These are phyloP conservation scores for Trypanosoma avium DNA, from an alignment of 208 protist genomes.

Conservation along the genomic window DNA sequence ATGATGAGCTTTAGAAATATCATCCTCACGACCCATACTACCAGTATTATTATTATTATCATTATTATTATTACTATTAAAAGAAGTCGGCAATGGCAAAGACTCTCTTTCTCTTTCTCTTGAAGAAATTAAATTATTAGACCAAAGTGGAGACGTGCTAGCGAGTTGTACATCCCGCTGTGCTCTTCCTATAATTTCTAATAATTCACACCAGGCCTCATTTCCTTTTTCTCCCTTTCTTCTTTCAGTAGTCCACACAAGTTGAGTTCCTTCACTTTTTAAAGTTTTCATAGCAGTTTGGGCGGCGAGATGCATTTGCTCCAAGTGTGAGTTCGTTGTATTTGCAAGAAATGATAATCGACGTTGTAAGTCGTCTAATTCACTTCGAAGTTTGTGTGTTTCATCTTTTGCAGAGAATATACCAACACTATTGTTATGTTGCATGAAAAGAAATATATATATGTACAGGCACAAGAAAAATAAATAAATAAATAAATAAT, in stretches of 20 bases:
- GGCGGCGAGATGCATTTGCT: slow-evolving; percentile 12
- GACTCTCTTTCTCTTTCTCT: too few relatives aligned
- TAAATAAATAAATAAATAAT: not conserved
- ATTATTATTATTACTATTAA: too few relatives aligned
- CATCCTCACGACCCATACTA: not conserved
- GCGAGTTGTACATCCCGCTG: slow-evolving; percentile 15
- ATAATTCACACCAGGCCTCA: slow-evolving; percentile 3
- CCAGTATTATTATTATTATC: not conserved
- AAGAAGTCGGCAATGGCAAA: too few relatives aligned
- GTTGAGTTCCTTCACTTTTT: not conserved
- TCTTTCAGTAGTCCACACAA: not conserved
- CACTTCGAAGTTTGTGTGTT: too few relatives aligned
- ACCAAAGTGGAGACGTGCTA: not conserved
- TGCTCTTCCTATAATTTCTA: not conserved
- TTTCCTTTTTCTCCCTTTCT: too few relatives aligned
- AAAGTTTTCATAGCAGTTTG: not conserved
- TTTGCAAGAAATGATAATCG: slow-evolving; percentile 1
- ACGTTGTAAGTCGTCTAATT: slow-evolving; percentile 5
- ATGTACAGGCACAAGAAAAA: too few relatives aligned
- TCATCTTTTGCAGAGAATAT: too few relatives aligned
- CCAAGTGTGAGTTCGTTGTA: slow-evolving; percentile 2
- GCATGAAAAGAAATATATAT: too few relatives aligned
- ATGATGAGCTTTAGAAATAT: slow-evolving; percentile 5
- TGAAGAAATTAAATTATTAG: too few relatives aligned
- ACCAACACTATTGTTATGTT: too few relatives aligned